Percentiles rank a stretch among this genome's conserved stretches.
Conservation (phyloP, 2,329 filamentous ascomycete genomes). For the Arthroderma sp. region DNA sequence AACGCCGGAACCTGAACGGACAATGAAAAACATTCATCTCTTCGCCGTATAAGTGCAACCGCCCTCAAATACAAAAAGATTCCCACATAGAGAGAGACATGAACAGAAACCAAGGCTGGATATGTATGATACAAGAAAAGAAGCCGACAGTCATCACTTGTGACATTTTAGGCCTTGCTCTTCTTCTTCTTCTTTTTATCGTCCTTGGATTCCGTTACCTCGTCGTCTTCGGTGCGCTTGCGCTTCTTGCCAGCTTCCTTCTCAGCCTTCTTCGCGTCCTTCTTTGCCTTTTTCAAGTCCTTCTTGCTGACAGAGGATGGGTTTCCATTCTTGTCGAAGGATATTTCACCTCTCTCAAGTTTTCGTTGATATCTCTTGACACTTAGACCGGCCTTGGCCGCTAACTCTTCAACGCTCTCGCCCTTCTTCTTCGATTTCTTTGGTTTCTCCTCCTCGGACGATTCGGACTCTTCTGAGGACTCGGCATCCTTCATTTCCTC, state of each 20-base stretch:
- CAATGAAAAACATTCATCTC: too few species aligned
- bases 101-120: constrained; percentile 20
- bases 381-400: constrained; percentile 54
- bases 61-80: background rate
- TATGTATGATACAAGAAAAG: constrained; percentile 32
- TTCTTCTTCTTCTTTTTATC: constrained; percentile 53
- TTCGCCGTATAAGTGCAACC: background rate
- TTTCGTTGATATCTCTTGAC: constrained; percentile 68
- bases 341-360: constrained; percentile 61
- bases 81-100: background rate
- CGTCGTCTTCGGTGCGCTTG: constrained; percentile 45
- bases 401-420: constrained; percentile 43
- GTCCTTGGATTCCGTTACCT: constrained; percentile 40
- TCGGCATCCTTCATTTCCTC: constrained; percentile 34
- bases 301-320: constrained; percentile 61
- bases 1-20: constrained; percentile 1
- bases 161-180: constrained; percentile 36
- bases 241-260: constrained; percentile 57
- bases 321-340: constrained; percentile 51
- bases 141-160: constrained; percentile 7
- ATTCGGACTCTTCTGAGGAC: constrained; percentile 19
- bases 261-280: constrained; percentile 45
- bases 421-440: constrained; percentile 33
- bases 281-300: constrained; percentile 59
- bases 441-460: constrained; percentile 16